Conservation (phyloP, 805 yeast genomes). For the Saturnispora diversa region DNA sequence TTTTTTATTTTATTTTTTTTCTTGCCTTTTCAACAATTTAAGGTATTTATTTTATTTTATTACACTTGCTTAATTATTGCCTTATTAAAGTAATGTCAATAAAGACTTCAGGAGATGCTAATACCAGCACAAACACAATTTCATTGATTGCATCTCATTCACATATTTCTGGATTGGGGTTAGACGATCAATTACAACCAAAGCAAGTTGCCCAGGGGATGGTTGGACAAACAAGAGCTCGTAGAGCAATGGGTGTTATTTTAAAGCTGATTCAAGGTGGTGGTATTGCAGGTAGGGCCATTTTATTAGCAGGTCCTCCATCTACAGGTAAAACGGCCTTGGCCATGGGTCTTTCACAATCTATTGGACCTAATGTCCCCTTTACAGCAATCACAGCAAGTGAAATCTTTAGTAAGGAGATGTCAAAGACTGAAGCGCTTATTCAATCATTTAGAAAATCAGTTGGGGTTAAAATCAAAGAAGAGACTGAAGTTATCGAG, state of each 20-base stretch:
- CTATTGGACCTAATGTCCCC: constrained; percentile 93
- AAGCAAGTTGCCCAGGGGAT: constrained; percentile 82
- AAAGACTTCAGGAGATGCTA: constrained; percentile 7
- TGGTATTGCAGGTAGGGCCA: constrained; percentile 93
- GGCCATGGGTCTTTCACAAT: constrained; percentile 93
- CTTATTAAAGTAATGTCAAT: constrained; percentile 12
- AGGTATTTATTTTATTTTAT: too few species aligned
- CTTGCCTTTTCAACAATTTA: not conserved
- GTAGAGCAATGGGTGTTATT: constrained; percentile 91
- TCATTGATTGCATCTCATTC: constrained; percentile 74
- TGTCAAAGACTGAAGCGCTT: constrained; percentile 90
- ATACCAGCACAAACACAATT: not conserved
- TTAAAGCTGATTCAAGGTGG: constrained; percentile 89
- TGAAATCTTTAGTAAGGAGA: constrained; percentile 91
- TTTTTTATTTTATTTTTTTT: too few species aligned
- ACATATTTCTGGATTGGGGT: constrained; percentile 89
- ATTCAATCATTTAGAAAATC: constrained; percentile 97
- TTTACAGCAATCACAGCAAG: constrained; percentile 96
- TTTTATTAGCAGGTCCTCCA: constrained; percentile 92
- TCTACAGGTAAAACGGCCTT: constrained; percentile 98
- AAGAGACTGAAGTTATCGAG: constrained; percentile 94
- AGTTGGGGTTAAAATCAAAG: constrained; percentile 91
- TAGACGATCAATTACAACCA: constrained; percentile 84
- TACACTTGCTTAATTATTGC: not conserved
- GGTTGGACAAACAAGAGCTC: constrained; percentile 66